Evolutionary conservation across 2,329 filamentous ascomycete species (phyloP), one percentile per base, ranked within the genome.

Genomic region (Penicillium sp.): DNA sequence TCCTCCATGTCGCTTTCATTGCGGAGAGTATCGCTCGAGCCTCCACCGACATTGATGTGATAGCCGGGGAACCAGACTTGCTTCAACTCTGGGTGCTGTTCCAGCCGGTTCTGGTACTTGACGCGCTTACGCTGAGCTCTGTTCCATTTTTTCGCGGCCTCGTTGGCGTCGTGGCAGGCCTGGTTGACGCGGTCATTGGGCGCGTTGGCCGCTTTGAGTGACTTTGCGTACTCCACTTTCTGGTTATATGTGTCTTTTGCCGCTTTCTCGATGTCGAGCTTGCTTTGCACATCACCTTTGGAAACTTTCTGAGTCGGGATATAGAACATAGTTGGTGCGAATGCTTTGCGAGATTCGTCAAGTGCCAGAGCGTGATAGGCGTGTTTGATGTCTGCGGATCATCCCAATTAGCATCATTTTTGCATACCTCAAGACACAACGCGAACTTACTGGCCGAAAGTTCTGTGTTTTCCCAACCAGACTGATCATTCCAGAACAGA

Each of bases 11-110:
- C 52, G 3, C 60, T 55, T 11, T 57, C 44, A 16, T 62, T 47
- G 13, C 51, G 36, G n/a, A 59, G 39, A 5, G 65, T 62, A 20
- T 69, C 64, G 3, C 47, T 46, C 38, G 73, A 75, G 0, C 77
- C 76, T 24, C 79, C 80, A 3, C 80, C 80, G 2, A 81, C 67
- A 49, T 81, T 79, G 9, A 74, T 72, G 57, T 83, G 80, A 25
- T 72, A 74, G 9, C 80, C 80, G 0, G 79, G 79, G 49, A 82
- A 82, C 80, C 80, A 82, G 8, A 78, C 76, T 61, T 82, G 79
- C n/a, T 74, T 71, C 25, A 81, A 63, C 24, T 60, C 66, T n/a
- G 66, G 57, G 28, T 57, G 54, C 10, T 43, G n/a, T 7, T 40
- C 18, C 5, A 50, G 39, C 35, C 55, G 48, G n/a, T 56, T 56